phyloP scores from a whole-genome alignment of 2,329 filamentous ascomycete genomes.

The Colletotrichum sp. region DNA sequence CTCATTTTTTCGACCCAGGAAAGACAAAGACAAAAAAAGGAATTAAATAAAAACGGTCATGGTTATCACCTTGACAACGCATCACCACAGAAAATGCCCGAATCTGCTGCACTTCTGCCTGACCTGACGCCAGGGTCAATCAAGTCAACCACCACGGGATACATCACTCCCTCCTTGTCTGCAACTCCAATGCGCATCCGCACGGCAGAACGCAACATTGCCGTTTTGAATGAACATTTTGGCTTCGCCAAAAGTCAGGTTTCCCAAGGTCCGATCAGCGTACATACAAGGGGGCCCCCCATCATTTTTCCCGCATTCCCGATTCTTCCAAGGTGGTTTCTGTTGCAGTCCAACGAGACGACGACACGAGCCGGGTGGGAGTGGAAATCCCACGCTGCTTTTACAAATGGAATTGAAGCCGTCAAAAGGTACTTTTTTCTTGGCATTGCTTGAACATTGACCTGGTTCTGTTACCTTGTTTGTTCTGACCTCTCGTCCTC shows the following conservation, averaged over 20 bases:
- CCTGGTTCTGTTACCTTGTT: background rate
- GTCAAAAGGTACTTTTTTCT: background rate
- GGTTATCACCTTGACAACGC: constrained; percentile 51
- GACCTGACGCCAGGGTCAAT: constrained; percentile 33
- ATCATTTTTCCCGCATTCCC: constrained; percentile 4
- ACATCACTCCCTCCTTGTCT: background rate
- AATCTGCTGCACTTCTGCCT: constrained; percentile 53
- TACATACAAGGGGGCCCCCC: background rate
- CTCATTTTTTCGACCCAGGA: background rate
- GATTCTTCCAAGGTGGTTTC: background rate
- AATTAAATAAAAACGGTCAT: constrained; percentile 1
- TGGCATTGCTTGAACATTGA: background rate
- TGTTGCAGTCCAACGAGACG: constrained; percentile 14
- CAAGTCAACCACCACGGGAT: background rate
- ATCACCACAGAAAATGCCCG: constrained; percentile 52
- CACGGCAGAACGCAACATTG: background rate
- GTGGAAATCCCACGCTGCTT: constrained; percentile 17
- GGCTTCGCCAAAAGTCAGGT: background rate
- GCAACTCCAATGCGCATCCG: background rate
- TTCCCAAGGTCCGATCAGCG: constrained; percentile 1
- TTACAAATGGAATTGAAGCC: background rate
- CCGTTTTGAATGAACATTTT: background rate
- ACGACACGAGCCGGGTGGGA: constrained; percentile 17
- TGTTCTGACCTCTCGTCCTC: background rate
- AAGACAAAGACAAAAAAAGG: constrained; percentile 22